Conservation (phyloP, 75 land plant genomes). For the Pseudotsuga menziesii region DNA sequence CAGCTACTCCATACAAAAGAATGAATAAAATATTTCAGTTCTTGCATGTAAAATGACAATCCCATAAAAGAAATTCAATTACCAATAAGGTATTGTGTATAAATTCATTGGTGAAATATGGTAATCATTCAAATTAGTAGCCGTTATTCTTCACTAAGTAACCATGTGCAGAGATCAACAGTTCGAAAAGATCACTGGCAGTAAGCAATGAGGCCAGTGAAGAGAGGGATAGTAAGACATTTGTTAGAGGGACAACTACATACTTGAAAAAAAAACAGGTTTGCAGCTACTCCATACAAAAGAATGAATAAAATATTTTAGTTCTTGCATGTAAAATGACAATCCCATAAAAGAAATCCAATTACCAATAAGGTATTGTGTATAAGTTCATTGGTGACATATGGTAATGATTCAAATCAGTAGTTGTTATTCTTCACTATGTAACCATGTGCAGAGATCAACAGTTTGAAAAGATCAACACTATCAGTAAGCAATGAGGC, state of each 20-base stretch:
- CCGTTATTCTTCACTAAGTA: not conserved
- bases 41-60: not conserved
- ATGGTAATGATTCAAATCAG: not conserved
- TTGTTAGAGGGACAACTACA: conserved; percentile 1
- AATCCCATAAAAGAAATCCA: conserved; percentile 4
- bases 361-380: not conserved
- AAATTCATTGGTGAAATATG: not conserved
- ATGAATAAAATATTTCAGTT: not conserved
- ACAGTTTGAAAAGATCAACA: not conserved
- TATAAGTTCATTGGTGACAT: not conserved
- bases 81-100: not conserved
- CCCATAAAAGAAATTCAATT: conserved; percentile 4
- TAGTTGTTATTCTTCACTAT: not conserved
- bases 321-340: not conserved
- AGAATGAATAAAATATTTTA: not conserved
- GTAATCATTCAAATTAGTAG: not conserved
- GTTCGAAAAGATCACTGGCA: not conserved
- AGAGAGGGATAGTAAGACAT: not conserved
- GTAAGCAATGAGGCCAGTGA: not conserved
- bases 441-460: not conserved
- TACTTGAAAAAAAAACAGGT: not conserved
- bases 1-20: not conserved
- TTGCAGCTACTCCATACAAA: not conserved
- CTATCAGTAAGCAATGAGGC: not conserved
- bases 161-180: not conserved